Base-by-base conservation (phyloP, 768 basidiomycete species). In the Lactarius sp. region DNA sequence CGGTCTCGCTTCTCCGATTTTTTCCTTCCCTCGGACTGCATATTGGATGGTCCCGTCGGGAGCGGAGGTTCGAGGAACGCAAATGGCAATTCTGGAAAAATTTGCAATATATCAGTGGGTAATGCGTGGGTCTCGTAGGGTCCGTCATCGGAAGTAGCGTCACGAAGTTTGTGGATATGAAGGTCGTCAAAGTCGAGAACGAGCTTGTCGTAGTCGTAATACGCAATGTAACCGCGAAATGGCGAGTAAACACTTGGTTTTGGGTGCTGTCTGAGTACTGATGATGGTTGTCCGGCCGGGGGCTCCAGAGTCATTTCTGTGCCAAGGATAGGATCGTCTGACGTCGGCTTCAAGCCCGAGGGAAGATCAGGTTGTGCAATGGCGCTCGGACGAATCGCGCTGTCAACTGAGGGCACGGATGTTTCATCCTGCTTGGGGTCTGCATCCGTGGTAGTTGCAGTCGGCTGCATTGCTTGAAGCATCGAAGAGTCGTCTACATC, bases 61-160 rank as follows among this genome's bases (percentile, higher is more conserved):
- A 62, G 52, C 14, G 69, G 66, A 22, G 77, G 70, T 59, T 87
- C 86, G 37, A 84, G 75, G 57, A 90, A 76, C 12, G 76, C 77
- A 46, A 84, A 77, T 12, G 85, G 81, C 12, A 96, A 80, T 60
- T 97, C 96, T 0, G 94, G 93, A 72, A 97, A 97, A 47, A 98
- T 83, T 37, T 83, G 80, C 2, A 82, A 79, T 31, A 88, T 76
- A 66, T 85, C 85, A 52, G 78, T 69, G 59, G 80, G 72, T 22
- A 74, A 72, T 20, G 71, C 71, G 10, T 70, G 68, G 62, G 8
- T 70, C 67, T 71, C 73, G 67, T 56, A 65, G 54, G 55, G 36
- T n/a, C 51, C 34, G 41, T 59, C 50, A 16, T 53, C 46, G 20
- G 53, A 22, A n/a, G 39, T n/a, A 27, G 55, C 36, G 7, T 66